Evolutionary conservation across 2,329 filamentous ascomycete species (phyloP).

Genomic region (Pyricularia sp.): DNA sequence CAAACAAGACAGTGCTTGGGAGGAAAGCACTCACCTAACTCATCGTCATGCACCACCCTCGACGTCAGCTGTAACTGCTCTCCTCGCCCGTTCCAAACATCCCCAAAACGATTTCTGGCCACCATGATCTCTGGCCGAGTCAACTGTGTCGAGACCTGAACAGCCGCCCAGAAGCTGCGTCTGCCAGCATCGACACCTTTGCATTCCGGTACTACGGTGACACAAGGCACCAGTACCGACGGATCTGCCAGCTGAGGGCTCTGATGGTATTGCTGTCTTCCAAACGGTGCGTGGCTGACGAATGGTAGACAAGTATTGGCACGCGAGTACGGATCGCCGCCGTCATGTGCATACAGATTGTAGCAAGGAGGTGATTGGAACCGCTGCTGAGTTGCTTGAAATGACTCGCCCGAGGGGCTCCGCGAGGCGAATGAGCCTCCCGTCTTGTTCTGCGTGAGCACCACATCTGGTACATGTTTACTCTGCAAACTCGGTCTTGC

Average conservation of each 20-base stretch:
- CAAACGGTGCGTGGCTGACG: neutral
- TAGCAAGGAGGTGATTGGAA: neutral
- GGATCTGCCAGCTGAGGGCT: slow-evolving; percentile 3
- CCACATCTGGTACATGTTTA: neutral
- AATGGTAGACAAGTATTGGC: slow-evolving; percentile 2
- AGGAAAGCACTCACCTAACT: slow-evolving; percentile 4
- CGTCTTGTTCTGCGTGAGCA: neutral
- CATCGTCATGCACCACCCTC: slow-evolving; percentile 10
- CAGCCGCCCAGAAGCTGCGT: slow-evolving; percentile 34
- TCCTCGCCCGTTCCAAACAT: slow-evolving; percentile 6
- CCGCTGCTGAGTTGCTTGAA: neutral
- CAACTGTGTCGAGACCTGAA: slow-evolving; percentile 35
- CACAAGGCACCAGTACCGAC: slow-evolving; percentile 10
- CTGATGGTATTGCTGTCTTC: neutral
- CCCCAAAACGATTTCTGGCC: slow-evolving; percentile 13
- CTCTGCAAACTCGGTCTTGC: neutral
- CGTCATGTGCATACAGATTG: neutral
- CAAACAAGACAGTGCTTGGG: neutral
- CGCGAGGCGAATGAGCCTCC: neutral
- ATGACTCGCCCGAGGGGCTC: neutral
- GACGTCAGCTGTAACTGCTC: slow-evolving; percentile 7
- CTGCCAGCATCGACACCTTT: slow-evolving; percentile 8
- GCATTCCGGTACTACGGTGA: slow-evolving; percentile 12
- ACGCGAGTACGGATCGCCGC: slow-evolving; percentile 3
- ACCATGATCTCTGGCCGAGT: slow-evolving; percentile 1